Evolutionary conservation across 2,329 filamentous ascomycete genomes (phyloP), one percentile per base, ranked within the genome.

Genomic region (Ceratocystis eucalypticola): DNA sequence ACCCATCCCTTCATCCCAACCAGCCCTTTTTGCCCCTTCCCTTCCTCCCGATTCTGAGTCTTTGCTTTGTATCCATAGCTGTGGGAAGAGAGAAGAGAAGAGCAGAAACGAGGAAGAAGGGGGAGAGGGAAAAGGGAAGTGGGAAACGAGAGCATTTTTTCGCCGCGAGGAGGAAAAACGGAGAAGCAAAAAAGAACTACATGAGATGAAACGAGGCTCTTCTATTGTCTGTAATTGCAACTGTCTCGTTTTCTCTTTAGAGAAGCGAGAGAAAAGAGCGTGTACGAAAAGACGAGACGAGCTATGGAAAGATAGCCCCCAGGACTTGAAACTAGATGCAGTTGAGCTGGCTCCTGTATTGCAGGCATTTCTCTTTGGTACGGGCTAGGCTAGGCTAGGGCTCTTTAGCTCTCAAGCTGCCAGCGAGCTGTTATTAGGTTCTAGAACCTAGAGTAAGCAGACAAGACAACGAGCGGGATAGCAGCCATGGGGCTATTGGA

Each of bases 1-100:
- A 30, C 22, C 8, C 15, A 20, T 10, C 10, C 20, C 22, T 30
- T 28, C 20, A 25, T 28, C 50, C 20, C 22, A n/a, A 48, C 20
- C 15, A 20, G 20, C 8, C 8, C 33, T 48, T n/a, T 48, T 20
- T 20, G 20, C 20, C 15, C 12, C 28, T 28, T 10, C 22, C 53
- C 53, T 57, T 57, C 53, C 53, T 57, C 22, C 53, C 53, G 53
- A 17, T 28, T 12, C 20, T 59, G 28, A n/a, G 15, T 25, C 53
- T 57, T 33, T 25, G 53, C 53, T 33, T 33, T 59, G 53, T 7
- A 59, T 59, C 53, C 28, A 25, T 59, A 59, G 28, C 15, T 59
- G 25, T 59, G 53, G 53, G 53, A 59, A 12, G 50, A 55, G 50
- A 15, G 57, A 41, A 61, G 57, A 61, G 57, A 59, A 28, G 55